A percentile compares a stretch with the other conserved stretches of the same genome.
phyloP scores from a whole-genome alignment of 2,329 filamentous ascomycete species.

The Dactylonectria estremocensis region DNA sequence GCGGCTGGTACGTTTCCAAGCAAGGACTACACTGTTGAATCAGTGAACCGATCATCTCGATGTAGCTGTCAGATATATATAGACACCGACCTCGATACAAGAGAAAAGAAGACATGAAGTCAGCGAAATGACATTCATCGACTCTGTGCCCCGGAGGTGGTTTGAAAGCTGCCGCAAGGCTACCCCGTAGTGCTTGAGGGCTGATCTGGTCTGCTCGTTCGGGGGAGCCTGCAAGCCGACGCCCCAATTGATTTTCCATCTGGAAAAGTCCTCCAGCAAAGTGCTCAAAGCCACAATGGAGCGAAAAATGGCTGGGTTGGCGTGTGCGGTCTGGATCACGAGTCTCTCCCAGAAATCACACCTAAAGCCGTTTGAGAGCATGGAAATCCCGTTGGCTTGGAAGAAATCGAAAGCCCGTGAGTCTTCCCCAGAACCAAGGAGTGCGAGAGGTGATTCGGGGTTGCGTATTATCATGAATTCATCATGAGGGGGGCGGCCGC shows the following conservation, averaged over 20 bases:
- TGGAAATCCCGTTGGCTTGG: background rate
- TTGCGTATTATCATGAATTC: background rate
- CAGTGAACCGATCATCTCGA: too few species aligned
- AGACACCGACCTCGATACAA: background rate
- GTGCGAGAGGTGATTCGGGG: background rate
- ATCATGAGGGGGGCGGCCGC: background rate
- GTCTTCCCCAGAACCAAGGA: background rate
- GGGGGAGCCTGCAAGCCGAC: background rate
- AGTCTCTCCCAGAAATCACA: background rate
- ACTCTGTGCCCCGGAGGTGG: background rate
- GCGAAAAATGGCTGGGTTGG: background rate
- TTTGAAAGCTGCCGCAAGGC: background rate
- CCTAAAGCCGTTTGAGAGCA: background rate
- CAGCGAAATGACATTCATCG: background rate
- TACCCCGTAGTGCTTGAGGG: background rate
- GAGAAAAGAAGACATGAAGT: background rate
- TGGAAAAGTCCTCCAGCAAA: background rate
- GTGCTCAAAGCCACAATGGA: background rate
- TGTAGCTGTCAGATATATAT: too few species aligned
- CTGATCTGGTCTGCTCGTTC: background rate
- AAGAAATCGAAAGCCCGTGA: background rate
- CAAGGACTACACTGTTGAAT: background rate
- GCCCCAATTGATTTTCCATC: background rate
- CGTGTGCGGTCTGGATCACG: background rate
- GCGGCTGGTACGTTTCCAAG: background rate